Percentiles rank a stretch among this genome's conserved stretches.
These are phyloP conservation scores for Emmonsiellopsis sp. DNA, from an alignment of 2,329 filamentous ascomycete genomes.

Conservation along the genomic window DNA sequence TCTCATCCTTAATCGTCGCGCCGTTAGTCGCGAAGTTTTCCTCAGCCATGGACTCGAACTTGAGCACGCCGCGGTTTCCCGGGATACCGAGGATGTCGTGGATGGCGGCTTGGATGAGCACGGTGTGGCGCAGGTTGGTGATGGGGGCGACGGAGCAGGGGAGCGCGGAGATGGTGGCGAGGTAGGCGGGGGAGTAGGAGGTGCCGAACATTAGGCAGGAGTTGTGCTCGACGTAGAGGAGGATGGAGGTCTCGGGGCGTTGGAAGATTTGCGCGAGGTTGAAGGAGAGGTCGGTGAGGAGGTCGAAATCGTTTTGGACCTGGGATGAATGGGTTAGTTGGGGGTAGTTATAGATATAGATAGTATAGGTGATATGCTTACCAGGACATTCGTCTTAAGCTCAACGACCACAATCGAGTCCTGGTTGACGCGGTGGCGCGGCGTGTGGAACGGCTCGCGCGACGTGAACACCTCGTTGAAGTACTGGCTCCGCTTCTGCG, in stretches of 20 bases:
- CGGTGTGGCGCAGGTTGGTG: constrained; percentile 72
- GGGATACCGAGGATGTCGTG: constrained; percentile 60
- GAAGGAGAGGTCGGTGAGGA: constrained; percentile 65
- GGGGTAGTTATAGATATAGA: constrained; percentile 6
- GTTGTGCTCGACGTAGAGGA: constrained; percentile 67
- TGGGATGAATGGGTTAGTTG: constrained; percentile 27
- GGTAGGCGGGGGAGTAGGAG: constrained; percentile 70
- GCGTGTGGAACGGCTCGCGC: constrained; percentile 26
- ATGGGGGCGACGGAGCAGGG: constrained; percentile 59
- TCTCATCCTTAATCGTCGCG: constrained; percentile 59
- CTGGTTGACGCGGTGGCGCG: constrained; percentile 41
- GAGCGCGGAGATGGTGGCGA: constrained; percentile 63
- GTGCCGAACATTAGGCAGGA: constrained; percentile 66
- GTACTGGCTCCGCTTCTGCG: constrained; percentile 29
- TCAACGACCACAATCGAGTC: constrained; percentile 56
- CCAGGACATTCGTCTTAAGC: constrained; percentile 55
- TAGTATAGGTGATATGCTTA: constrained; percentile 22
- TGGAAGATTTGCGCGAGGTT: constrained; percentile 68
- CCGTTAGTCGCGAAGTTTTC: constrained; percentile 64
- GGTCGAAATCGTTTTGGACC: constrained; percentile 66
- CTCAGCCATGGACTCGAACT: constrained; percentile 61
- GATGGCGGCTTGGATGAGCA: constrained; percentile 68
- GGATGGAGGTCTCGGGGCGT: constrained; percentile 62
- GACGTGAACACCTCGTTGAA: constrained; percentile 32
- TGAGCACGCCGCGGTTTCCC: constrained; percentile 59